Base-by-base conservation (phyloP, 192 early-diverging fungal species). In the Coemansia javaensis region DNA sequence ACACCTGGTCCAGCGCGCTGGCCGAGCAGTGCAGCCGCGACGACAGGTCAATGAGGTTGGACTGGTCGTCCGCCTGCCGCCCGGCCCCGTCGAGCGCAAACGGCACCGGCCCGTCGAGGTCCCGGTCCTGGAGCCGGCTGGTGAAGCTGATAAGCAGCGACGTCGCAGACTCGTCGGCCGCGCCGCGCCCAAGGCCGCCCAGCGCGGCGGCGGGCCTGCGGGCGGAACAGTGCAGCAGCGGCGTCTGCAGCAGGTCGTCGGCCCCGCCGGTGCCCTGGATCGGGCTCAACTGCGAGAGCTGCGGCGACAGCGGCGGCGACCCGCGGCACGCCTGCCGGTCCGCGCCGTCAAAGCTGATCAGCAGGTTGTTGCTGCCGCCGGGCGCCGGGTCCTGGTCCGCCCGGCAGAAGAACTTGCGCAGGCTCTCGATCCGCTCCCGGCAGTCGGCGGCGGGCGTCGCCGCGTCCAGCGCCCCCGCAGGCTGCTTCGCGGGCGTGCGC, bases 21-120 rank as follows among this genome's bases (percentile, higher is more conserved):
- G 64, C 60, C 30, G 68, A 64, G 43, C 40, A 32, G 25, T 59
- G 64, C 27, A 72, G 56, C 21, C 53, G 51, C 15, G 48, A 55
- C 14, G 68, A 60, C 35, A 72, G 18, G 32, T 59, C 60, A 20
- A 64, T 60, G 14, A 72, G 47, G 30, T 63, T 51, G 0, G 46
- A 16, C 14, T 27, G 36, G 22, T 24, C 30, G 24, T 44, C 40
- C n/a, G 42, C 49, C n/a, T 6, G 17, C 31, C 20, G 20, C 33
- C 37, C 41, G 10, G 14, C 41, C 53, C 49, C 50, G 20, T 70
- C 47, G 8, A 58, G 50, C 28, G 47, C 18, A 47, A 61, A 61
- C 18, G 56, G 56, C 34, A 56, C 36, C 0, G 58, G 58, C 37
- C 49, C 43, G 27, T 20, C 24, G 8, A 18, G n/a, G n/a, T 53